These are phyloP conservation scores for Brassica nigra DNA, from an alignment of 345 rosid genomes.

Conservation along the genomic window DNA sequence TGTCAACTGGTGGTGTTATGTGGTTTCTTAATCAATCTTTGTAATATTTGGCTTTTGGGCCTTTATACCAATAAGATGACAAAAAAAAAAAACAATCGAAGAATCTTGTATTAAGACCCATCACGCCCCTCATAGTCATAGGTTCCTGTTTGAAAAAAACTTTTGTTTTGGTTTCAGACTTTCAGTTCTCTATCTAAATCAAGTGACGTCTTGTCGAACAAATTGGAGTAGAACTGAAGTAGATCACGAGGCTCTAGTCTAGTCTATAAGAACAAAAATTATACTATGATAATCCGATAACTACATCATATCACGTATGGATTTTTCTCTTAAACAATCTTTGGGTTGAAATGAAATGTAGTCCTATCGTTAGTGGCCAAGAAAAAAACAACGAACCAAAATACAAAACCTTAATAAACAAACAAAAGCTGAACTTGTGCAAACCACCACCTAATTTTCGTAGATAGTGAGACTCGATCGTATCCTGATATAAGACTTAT, in stretches of 20 bases:
- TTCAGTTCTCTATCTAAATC: not conserved
- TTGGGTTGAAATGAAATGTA: not conserved
- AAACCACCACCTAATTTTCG: constrained; percentile 18
- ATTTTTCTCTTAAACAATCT: constrained; percentile 11
- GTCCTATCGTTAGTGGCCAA: constrained; percentile 19
- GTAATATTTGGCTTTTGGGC: no score
- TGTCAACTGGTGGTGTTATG: not conserved
- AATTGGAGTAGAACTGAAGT: constrained; percentile 7
- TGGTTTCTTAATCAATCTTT: not conserved
- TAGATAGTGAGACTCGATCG: not conserved
- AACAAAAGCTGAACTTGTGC: constrained; percentile 11
- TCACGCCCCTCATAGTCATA: no score
- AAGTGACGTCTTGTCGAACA: constrained; percentile 29
- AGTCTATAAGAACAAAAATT: constrained; percentile 6
- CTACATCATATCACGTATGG: constrained; percentile 27
- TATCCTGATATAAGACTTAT: not conserved
- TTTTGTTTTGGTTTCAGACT: no score
- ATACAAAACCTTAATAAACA: constrained; percentile 23
- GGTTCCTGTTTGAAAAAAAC: no score
- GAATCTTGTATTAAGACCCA: not conserved
- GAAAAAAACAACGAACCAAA: constrained; percentile 28
- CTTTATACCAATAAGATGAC: no score
- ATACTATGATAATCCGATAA: not conserved
- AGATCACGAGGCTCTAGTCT: constrained; percentile 12
- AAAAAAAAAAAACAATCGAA: no score